phyloP scores from a whole-genome alignment of 2,329 filamentous ascomycete species.

The Ceratocystis colombiana region DNA sequence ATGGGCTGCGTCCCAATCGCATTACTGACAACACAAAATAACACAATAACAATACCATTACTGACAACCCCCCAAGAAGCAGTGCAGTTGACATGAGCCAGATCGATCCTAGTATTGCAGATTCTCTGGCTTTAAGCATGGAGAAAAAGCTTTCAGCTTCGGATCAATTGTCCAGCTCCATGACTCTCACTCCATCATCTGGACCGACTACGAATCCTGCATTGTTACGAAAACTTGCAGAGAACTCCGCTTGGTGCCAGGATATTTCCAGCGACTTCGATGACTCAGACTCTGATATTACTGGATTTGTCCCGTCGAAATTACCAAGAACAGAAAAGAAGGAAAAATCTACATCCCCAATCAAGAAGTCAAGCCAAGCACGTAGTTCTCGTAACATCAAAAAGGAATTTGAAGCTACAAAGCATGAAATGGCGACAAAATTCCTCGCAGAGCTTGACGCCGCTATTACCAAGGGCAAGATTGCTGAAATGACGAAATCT shows the following conservation, averaged over 20 bases:
- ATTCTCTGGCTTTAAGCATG: background rate
- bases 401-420: constrained; percentile 52
- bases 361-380: constrained; percentile 31
- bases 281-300: constrained; percentile 43
- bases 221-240: constrained; percentile 44
- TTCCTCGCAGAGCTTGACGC: constrained; percentile 63
- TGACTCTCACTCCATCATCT: background rate
- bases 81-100: background rate
- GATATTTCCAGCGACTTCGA: constrained; percentile 54
- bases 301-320: constrained; percentile 4
- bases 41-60: background rate
- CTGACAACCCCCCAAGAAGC: background rate
- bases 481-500: constrained; percentile 46
- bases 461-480: constrained; percentile 50
- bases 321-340: constrained; percentile 23
- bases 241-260: constrained; percentile 51
- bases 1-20: too few relatives aligned
- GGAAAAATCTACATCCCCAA: constrained; percentile 1
- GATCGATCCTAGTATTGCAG: background rate
- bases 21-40: background rate
- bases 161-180: background rate
- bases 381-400: constrained; percentile 37
- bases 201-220: constrained; percentile 32
- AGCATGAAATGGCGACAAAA: constrained; percentile 50
- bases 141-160: background rate